These are phyloP conservation scores for Epichloe bromicola DNA, from an alignment of 2,329 filamentous ascomycete species.

Conservation along the genomic window DNA sequence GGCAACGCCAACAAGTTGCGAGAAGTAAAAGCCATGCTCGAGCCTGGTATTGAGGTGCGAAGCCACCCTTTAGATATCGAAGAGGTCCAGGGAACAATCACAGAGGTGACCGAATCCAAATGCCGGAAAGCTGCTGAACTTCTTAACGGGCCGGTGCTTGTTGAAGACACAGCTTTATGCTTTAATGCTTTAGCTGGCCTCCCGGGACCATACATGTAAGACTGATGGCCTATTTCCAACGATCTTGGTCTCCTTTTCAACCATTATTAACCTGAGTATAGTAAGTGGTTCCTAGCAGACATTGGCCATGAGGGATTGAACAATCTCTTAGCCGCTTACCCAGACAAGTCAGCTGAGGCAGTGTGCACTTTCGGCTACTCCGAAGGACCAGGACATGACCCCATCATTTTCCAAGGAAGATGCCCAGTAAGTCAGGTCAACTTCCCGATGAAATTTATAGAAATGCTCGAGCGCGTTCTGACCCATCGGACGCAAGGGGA, in stretches of 20 bases:
- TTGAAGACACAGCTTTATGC: constrained; percentile 91
- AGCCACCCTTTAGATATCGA: constrained; percentile 67
- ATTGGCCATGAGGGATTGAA: constrained; percentile 79
- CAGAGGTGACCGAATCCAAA: constrained; percentile 85
- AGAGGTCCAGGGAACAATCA: constrained; percentile 84
- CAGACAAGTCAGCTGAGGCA: constrained; percentile 83
- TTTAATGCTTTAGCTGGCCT: constrained; percentile 85
- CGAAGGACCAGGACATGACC: constrained; percentile 69
- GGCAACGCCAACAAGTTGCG: constrained; percentile 88
- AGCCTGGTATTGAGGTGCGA: constrained; percentile 56
- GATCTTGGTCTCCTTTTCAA: constrained; percentile 10
- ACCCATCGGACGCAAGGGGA: constrained; percentile 33
- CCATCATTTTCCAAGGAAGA: constrained; percentile 81
- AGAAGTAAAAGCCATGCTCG: constrained; percentile 81
- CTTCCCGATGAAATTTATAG: background rate
- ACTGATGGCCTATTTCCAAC: background rate
- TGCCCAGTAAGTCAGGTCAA: constrained; percentile 49
- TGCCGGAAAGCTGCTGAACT: constrained; percentile 66
- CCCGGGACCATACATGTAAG: constrained; percentile 90
- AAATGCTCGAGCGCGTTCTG: background rate
- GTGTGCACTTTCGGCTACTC: constrained; percentile 95
- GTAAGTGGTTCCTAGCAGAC: constrained; percentile 85
- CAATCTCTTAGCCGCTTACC: constrained; percentile 76
- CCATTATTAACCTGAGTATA: constrained; percentile 21
- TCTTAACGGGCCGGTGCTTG: constrained; percentile 76